Evolutionary conservation across 345 rosid genomes (phyloP), one percentile per base, ranked within the genome.

Genomic region (Aethionema arabicum): DNA sequence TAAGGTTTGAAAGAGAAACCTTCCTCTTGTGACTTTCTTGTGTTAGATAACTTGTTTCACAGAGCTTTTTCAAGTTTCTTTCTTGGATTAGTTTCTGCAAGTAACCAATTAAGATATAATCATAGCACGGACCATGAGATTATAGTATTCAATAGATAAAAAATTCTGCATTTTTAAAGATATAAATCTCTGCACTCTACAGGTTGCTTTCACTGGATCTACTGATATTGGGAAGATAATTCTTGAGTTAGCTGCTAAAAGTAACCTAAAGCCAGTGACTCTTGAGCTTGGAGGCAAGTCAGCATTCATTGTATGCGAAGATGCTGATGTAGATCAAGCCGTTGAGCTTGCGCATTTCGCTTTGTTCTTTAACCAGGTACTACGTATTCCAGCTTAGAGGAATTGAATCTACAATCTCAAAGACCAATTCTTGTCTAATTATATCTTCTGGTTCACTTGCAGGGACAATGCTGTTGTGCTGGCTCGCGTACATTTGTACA

Each of bases 271-370:
- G 80, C 55, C 96, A 8, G 96, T 85, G 58, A 89, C 95, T 56
- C 77, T 92, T 74, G 98, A 92, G 77, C 96, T 92, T 30, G 98
- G 98, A 67, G 98, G 98, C 54, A 92, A 92, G 83, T 92, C 98
- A 11, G 93, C 98, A 27, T 92, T 92, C 68, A 87, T 92, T 58
- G 82, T 89, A 36, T 92, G 98, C 45, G 87, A 86, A 76, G 98
- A 92, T 81, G 93, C 98, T 60, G 89, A 92, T 71, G 79, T 92
- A 0, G 96, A 92, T 63, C 65, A 83, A 58, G 98, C 98, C 2
- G 98, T 81, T 38, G 95, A 92, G 77, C 52, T 76, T 3, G 93
- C 98, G 15, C 96, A 92, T 69, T 65, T 56, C 35, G 98, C 98
- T 46, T 58, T 92, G 66, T 92, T 92, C 82, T 92, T 89, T 73